These are phyloP conservation scores for Aspergillus quadrilineatus DNA, from an alignment of 2,329 filamentous ascomycete species.

Conservation along the genomic window DNA sequence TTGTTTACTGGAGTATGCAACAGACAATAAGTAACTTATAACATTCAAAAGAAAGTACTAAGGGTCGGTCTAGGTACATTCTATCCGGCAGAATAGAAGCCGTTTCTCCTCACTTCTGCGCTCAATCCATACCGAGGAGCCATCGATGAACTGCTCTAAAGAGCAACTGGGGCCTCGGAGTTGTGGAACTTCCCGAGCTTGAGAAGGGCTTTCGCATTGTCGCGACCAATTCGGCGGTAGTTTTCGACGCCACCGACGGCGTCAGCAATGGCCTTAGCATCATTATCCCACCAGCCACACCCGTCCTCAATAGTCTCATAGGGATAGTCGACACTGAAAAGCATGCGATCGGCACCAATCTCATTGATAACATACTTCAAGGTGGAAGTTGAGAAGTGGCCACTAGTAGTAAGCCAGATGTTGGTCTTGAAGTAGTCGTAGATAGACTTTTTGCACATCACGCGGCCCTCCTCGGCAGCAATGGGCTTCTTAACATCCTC, in stretches of 20 bases:
- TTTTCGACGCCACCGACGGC: not conserved
- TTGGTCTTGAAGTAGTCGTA: slow-evolving; percentile 26
- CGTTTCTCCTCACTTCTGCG: no score
- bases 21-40: no score
- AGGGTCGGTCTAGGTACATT: no score
- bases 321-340: slow-evolving; percentile 35
- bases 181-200: no score
- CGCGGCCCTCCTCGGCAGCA: not conserved
- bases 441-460: not conserved
- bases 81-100: no score
- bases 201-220: no score
- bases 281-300: slow-evolving; percentile 39
- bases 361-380: slow-evolving; percentile 12
- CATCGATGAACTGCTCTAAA: no score
- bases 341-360: slow-evolving; percentile 23
- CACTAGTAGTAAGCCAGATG: slow-evolving; percentile 35
- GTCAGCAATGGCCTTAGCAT: slow-evolving; percentile 5
- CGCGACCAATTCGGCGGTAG: no score
- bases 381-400: slow-evolving; percentile 33
- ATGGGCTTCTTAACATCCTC: not conserved
- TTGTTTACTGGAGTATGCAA: no score
- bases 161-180: no score
- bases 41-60: no score
- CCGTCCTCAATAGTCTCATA: slow-evolving; percentile 33
- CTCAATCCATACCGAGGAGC: no score